Base-by-base conservation (phyloP, 2,329 filamentous ascomycete genomes). In the Bipolaris sorokiniana region DNA sequence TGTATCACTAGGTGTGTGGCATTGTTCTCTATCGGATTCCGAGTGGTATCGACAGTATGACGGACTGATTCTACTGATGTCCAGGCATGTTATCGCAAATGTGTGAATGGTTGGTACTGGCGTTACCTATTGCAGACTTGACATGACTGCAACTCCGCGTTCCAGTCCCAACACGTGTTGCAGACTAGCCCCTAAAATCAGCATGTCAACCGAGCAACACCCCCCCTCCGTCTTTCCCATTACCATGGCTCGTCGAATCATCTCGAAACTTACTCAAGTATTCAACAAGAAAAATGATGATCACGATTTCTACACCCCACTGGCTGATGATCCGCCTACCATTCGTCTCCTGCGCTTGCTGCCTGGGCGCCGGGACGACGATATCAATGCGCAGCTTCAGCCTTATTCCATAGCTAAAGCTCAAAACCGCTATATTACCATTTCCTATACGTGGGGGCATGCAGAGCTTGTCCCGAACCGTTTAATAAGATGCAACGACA, bases 401-500 rank as follows among this genome's bases (percentile, higher is more conserved):
- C 41, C 37, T 18, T 34, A 36, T n/a, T 36, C 61, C 10, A 56
- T 64, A 28, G 45, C 41, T 2, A 40, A 52, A 16, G 56, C 49
- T 3, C 51, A 51, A 45, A 37, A 59, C 11, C 50, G 48, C 10
- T 60, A 64, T 13, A 45, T 56, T 16, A 51, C 61, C 10, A 58
- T 65, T 6, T 65, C 63, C 15, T 64, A 64, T 40, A 62, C 51
- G 2, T 64, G 59, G 59, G 61, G 59, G 7, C 23, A 41, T n/a
- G 23, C 48, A 36, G 46, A 56, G 3, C 49, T 49, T 10, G 54
- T 53, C 6, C 58, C 45, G 11, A 54, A 45, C n/a, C 40, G 55
- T 5, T 23, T 62, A 37, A 58, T 65, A 28, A 48, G n/a, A 3
- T 64, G 63, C 23, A 60, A 64, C 42, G 49, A 37, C 11, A 50